Evolutionary conservation across 2,329 filamentous ascomycete species (phyloP).

Genomic region (Davidsoniella neocaledoniae): DNA sequence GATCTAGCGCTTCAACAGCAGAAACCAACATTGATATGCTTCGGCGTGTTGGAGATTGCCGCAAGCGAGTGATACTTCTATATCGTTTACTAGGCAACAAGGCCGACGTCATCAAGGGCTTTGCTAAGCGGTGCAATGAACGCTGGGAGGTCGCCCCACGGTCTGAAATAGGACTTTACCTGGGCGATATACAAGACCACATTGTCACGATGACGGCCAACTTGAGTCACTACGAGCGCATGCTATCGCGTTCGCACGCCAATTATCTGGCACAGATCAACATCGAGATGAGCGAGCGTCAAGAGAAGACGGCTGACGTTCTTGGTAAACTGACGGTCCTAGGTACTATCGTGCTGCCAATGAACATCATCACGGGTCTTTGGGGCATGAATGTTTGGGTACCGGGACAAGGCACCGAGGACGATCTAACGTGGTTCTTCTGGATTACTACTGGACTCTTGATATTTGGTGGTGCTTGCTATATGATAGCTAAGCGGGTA

Average conservation of each 20-base stretch:
- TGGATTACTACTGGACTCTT: slow-evolving; percentile 59
- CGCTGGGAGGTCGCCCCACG: slow-evolving; percentile 92
- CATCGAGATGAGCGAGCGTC: slow-evolving; percentile 94
- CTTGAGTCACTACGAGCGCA: slow-evolving; percentile 85
- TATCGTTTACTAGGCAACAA: slow-evolving; percentile 91
- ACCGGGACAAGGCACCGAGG: slow-evolving; percentile 71
- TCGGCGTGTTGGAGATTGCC: slow-evolving; percentile 75
- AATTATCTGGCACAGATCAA: slow-evolving; percentile 99
- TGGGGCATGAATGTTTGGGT: slow-evolving; percentile 99
- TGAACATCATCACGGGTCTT: slow-evolving; percentile 97
- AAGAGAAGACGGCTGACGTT: slow-evolving; percentile 89
- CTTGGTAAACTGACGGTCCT: slow-evolving; percentile 88
- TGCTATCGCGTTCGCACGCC: slow-evolving; percentile 76
- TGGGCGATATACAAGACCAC: slow-evolving; percentile 97
- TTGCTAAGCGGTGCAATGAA: slow-evolving; percentile 95
- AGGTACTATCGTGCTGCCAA: slow-evolving; percentile 89
- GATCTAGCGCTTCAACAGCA: slow-evolving; percentile 15
- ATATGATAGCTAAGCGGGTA: slow-evolving; percentile 64
- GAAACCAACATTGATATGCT: slow-evolving; percentile 65
- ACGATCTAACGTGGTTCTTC: slow-evolving; percentile 59
- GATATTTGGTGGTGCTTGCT: slow-evolving; percentile 65
- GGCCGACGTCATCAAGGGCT: slow-evolving; percentile 97
- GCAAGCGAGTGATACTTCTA: slow-evolving; percentile 93
- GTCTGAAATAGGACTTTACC: slow-evolving; percentile 90
- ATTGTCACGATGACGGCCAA: slow-evolving; percentile 99